These are phyloP conservation scores for Populus pruinosa DNA, from an alignment of 345 rosid species.

Conservation along the genomic window DNA sequence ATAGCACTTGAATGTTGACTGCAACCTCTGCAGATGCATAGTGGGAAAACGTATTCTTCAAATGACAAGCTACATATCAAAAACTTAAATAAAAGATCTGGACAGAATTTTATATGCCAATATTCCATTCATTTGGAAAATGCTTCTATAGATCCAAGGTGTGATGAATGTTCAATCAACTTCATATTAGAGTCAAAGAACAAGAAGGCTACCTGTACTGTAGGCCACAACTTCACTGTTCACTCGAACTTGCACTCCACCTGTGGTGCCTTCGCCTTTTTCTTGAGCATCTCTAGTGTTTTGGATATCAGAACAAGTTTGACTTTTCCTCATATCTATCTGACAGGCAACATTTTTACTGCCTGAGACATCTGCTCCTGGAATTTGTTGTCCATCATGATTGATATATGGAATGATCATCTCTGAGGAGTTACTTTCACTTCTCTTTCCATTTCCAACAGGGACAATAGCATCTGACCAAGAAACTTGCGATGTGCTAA, in stretches of 20 bases:
- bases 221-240: constrained; percentile 24
- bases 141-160: not conserved
- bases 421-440: constrained; percentile 18
- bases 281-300: not conserved
- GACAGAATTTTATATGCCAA: not conserved
- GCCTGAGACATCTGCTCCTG: constrained; percentile 1
- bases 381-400: constrained; percentile 13
- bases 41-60: not conserved
- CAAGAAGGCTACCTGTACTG: constrained; percentile 25
- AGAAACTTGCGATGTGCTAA: constrained; percentile 5
- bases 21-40: constrained; percentile 13
- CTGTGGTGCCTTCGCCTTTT: not conserved
- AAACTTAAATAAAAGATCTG: not conserved
- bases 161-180: not conserved
- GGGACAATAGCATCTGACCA: constrained; percentile 13
- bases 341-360: not conserved
- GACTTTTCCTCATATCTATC: not conserved
- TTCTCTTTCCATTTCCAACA: constrained; percentile 10
- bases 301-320: constrained; percentile 7
- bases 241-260: constrained; percentile 16
- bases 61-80: not conserved
- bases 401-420: constrained; percentile 9
- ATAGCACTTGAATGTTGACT: constrained; percentile 1
- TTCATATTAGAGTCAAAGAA: not conserved
- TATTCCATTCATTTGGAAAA: not conserved